Conservation (phyloP, 257 asterid genomes). For the Rhazya stricta region DNA sequence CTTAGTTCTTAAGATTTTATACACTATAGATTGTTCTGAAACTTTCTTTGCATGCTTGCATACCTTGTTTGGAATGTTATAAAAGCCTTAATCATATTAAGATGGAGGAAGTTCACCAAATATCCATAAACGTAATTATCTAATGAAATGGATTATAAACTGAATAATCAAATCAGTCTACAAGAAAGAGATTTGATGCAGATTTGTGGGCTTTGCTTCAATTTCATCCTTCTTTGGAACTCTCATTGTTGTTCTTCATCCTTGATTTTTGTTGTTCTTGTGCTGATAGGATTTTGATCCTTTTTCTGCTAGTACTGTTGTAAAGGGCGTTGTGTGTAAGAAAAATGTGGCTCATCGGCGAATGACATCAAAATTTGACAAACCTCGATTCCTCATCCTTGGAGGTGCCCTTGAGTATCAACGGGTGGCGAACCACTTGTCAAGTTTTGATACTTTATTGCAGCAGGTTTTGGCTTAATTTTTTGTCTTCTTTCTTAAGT, state of each 20-base stretch:
- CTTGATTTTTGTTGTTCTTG: not conserved
- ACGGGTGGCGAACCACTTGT: slow-evolving; percentile 68
- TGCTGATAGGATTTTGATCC: slow-evolving; percentile 24
- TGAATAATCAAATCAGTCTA: not conserved
- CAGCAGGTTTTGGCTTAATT: slow-evolving; percentile 56
- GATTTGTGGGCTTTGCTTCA: not conserved
- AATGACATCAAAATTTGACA: slow-evolving; percentile 61
- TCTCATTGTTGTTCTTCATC: slow-evolving; percentile 11
- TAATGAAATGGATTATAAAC: not conserved
- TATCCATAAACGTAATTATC: not conserved
- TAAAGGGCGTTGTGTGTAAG: slow-evolving; percentile 75
- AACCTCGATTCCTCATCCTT: slow-evolving; percentile 58
- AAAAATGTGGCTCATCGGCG: slow-evolving; percentile 78
- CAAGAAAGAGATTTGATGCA: not conserved
- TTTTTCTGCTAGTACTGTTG: slow-evolving; percentile 43
- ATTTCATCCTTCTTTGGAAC: slow-evolving; percentile 15
- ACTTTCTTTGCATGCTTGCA: not conserved
- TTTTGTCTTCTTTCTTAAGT: slow-evolving; percentile 10
- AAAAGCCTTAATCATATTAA: not conserved
- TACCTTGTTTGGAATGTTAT: not conserved
- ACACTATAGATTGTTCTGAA: not conserved
- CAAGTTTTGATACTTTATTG: slow-evolving; percentile 71
- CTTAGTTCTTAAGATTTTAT: not conserved
- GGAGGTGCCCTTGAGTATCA: slow-evolving; percentile 88
- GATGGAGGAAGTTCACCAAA: not conserved